phyloP scores from a whole-genome alignment of 192 early-diverging fungal species.

The Diversispora eburnea region DNA sequence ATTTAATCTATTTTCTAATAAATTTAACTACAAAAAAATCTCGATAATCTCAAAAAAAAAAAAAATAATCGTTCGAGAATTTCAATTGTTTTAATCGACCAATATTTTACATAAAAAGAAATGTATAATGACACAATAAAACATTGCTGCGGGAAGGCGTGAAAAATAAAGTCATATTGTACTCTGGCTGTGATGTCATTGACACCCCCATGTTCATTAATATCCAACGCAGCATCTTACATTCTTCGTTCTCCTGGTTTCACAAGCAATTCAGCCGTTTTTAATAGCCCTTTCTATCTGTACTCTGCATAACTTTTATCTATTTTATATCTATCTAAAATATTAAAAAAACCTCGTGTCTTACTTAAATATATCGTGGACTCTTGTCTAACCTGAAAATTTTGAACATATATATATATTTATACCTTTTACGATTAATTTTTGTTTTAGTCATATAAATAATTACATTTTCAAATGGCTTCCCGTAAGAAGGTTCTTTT shows the following conservation, averaged over 20 bases:
- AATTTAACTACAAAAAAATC: too few relatives aligned
- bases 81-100: too few relatives aligned
- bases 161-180: conserved; percentile 1
- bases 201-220: not conserved
- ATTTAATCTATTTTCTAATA: too few relatives aligned
- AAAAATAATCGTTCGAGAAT: too few relatives aligned
- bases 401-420: not conserved
- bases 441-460: not conserved
- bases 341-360: not conserved
- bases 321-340: not conserved
- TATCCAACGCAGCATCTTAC: not conserved
- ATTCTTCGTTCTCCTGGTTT: not conserved
- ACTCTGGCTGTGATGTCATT: not conserved
- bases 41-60: too few relatives aligned
- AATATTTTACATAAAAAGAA: too few relatives aligned
- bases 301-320: not conserved
- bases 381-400: too few relatives aligned
- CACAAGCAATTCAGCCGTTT: conserved; percentile 14
- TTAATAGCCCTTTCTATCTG: not conserved
- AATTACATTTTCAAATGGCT: conserved; percentile 30
- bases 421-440: not conserved
- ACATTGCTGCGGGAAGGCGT: not conserved
- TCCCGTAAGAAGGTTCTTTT: conserved; percentile 55
- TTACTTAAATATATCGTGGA: too few relatives aligned
- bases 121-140: not conserved